These are phyloP conservation scores for Fusarium sp. DNA, from an alignment of 2,329 filamentous ascomycete species.

Conservation along the genomic window DNA sequence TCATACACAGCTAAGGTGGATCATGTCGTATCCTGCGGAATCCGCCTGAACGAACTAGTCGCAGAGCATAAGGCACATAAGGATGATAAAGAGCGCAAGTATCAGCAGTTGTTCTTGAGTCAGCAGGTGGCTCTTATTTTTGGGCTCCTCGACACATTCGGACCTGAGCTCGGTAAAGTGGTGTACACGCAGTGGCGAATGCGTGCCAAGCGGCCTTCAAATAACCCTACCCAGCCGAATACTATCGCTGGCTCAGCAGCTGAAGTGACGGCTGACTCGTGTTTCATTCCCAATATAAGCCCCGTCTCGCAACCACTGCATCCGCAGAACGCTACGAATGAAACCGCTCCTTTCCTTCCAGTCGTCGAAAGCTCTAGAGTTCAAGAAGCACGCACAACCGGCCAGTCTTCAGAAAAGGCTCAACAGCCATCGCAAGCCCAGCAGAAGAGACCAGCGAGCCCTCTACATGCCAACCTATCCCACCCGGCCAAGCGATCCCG, in stretches of 20 bases:
- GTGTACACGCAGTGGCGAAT: background rate
- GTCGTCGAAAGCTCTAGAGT: background rate
- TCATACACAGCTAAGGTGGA: no score
- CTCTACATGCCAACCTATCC: background rate
- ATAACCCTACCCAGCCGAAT: background rate
- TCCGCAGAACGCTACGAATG: background rate
- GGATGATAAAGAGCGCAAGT: background rate
- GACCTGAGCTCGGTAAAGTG: background rate
- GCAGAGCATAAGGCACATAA: background rate
- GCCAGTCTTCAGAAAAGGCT: background rate
- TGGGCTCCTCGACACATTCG: background rate
- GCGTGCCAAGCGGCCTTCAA: background rate
- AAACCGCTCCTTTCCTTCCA: background rate
- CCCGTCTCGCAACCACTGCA: no score
- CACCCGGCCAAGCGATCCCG: background rate
- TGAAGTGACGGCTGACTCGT: background rate
- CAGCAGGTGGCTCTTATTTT: background rate
- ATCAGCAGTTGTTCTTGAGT: background rate
- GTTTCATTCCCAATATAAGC: no score
- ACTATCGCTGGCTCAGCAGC: background rate
- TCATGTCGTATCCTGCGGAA: no score
- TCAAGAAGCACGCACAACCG: background rate
- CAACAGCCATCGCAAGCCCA: background rate
- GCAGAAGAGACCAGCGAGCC: background rate
- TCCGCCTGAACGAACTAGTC: fast-evolving